Percentiles rank a stretch among this genome's conserved stretches.
Conservation (phyloP, 106 monocot genomes). For the Gastrodia elata region DNA sequence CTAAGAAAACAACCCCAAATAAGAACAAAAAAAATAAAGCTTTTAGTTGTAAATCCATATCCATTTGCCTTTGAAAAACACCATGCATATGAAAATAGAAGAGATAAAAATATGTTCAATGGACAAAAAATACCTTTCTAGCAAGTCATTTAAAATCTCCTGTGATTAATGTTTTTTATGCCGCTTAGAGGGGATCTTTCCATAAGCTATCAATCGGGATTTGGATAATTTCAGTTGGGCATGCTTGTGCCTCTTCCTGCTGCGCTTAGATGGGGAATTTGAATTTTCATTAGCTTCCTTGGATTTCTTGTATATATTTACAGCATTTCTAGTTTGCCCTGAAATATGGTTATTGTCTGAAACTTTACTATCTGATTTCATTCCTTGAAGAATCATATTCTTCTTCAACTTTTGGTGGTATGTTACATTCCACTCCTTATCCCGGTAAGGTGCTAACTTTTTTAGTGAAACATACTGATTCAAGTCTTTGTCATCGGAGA, state of each 20-base stretch:
- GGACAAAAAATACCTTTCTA: background rate
- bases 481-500: constrained; percentile 66
- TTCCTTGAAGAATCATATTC: constrained; percentile 37
- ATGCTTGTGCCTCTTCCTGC: constrained; percentile 30
- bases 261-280: constrained; percentile 26
- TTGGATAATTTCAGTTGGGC: constrained; percentile 42
- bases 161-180: constrained; percentile 32
- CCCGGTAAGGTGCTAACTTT: constrained; percentile 74
- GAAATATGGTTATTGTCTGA: constrained; percentile 19
- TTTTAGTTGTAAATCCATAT: background rate
- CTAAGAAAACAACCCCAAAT: background rate
- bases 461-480: constrained; percentile 95
- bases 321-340: background rate
- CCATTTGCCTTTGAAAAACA: background rate
- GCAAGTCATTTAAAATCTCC: background rate
- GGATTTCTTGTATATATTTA: constrained; percentile 11
- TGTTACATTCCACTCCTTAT: constrained; percentile 83
- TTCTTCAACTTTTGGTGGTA: constrained; percentile 73
- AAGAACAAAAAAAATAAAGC: background rate
- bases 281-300: constrained; percentile 26
- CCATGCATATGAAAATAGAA: background rate
- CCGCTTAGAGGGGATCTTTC: constrained; percentile 33
- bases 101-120: background rate
- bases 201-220: constrained; percentile 51
- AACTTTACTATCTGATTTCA: constrained; percentile 12